These are phyloP conservation scores for Glycine tomentella DNA, from an alignment of 306 rosid genomes.

Conservation along the genomic window DNA sequence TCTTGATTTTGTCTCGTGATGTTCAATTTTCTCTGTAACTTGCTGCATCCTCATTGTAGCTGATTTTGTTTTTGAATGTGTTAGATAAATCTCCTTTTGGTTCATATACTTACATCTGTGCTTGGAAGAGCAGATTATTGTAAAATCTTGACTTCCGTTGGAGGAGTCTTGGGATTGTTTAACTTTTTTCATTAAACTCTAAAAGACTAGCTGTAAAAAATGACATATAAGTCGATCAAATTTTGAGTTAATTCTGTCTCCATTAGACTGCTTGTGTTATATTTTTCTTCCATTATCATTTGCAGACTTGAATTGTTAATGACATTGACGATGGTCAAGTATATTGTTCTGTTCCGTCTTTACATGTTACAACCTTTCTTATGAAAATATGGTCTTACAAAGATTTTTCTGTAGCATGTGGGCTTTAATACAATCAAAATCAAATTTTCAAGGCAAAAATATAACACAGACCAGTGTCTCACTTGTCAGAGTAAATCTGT, in stretches of 20 bases:
- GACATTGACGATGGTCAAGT: neutral
- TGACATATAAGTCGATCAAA: too few relatives aligned
- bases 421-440: neutral
- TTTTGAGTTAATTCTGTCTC: neutral
- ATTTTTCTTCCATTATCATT: too few relatives aligned
- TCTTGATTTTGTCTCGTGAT: slow-evolving; percentile 36
- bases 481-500: neutral
- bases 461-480: neutral
- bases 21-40: slow-evolving; percentile 48
- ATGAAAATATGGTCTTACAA: slow-evolving; percentile 2
- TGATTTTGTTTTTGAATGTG: slow-evolving; percentile 48
- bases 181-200: slow-evolving; percentile 5
- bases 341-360: slow-evolving; percentile 13
- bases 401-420: slow-evolving; percentile 25
- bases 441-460: neutral
- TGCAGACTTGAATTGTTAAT: too few relatives aligned
- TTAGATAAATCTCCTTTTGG: slow-evolving; percentile 35
- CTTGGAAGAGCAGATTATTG: slow-evolving; percentile 26
- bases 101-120: slow-evolving; percentile 41
- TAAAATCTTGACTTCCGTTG: slow-evolving; percentile 24
- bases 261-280: too few relatives aligned
- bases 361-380: neutral
- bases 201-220: slow-evolving; percentile 3
- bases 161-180: neutral
- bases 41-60: slow-evolving; percentile 55